A percentile compares a stretch with the other conserved stretches of the same genome.
These are phyloP conservation scores for Austroboletus rostrupii DNA, from an alignment of 1,284 basidiomycete genomes.

Conservation along the genomic window DNA sequence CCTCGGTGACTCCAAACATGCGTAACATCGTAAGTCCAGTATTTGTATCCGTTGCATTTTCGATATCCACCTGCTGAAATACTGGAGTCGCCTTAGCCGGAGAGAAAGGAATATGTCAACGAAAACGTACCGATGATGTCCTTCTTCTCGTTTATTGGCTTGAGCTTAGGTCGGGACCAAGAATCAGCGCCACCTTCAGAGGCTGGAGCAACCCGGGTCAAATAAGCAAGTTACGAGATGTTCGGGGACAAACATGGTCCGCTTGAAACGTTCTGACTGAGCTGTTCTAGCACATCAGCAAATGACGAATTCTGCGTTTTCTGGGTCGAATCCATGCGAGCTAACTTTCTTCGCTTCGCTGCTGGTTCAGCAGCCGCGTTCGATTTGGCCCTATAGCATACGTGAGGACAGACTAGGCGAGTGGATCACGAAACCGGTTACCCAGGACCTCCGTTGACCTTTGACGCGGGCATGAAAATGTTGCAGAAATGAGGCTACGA, in stretches of 20 bases:
- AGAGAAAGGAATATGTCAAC: not conserved
- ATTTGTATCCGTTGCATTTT: slow-evolving; percentile 57
- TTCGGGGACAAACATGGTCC: slow-evolving; percentile 36
- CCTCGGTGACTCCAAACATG: slow-evolving; percentile 88
- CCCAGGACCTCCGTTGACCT: slow-evolving; percentile 15
- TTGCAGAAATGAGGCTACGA: not conserved
- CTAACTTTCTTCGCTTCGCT: slow-evolving; percentile 59
- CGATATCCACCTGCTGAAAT: slow-evolving; percentile 94
- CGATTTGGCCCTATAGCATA: slow-evolving; percentile 15
- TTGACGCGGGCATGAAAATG: slow-evolving; percentile 12
- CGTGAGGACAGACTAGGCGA: slow-evolving; percentile 4
- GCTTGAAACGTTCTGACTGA: slow-evolving; percentile 61
- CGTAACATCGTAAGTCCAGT: slow-evolving; percentile 55
- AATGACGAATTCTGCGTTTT: slow-evolving; percentile 50
- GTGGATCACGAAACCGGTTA: not conserved
- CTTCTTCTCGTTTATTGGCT: slow-evolving; percentile 50
- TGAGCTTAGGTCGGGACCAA: slow-evolving; percentile 73
- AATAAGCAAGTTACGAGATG: not conserved
- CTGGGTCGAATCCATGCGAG: slow-evolving; percentile 21
- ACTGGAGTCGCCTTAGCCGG: slow-evolving; percentile 38
- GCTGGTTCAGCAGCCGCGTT: slow-evolving; percentile 38
- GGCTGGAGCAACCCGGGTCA: slow-evolving; percentile 32
- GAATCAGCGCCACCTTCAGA: slow-evolving; percentile 71
- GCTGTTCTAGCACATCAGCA: slow-evolving; percentile 70
- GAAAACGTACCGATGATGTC: slow-evolving; percentile 55